A percentile compares a stretch with the other conserved stretches of the same genome.
phyloP scores from a whole-genome alignment of 2,329 filamentous ascomycete species.

The Rhynchosporium secalis region DNA sequence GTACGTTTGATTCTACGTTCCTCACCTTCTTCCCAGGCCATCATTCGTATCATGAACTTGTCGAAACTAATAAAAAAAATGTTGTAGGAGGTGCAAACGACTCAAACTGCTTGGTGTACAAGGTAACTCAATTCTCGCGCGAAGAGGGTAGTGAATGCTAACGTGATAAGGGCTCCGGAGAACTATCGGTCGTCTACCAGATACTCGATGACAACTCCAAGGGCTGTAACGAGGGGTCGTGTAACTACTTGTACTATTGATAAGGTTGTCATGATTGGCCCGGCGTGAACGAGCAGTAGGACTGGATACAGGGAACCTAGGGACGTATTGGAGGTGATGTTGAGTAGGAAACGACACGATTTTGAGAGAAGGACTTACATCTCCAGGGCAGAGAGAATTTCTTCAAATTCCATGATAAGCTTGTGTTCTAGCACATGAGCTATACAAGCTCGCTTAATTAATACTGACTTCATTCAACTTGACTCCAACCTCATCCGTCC shows the following conservation, averaged over 20 bases:
- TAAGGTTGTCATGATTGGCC: conserved; percentile 22
- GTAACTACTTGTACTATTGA: conserved; percentile 31
- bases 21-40: no score
- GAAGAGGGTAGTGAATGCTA: neutral
- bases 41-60: no score
- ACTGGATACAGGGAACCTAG: neutral
- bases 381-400: no score
- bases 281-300: conserved; percentile 1
- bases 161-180: conserved; percentile 34
- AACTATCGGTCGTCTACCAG: conserved; percentile 43
- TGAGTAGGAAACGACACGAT: no score
- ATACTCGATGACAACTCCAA: conserved; percentile 42
- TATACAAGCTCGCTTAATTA: no score
- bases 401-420: no score
- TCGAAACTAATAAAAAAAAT: neutral
- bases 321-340: no score
- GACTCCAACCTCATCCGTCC: neutral
- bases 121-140: conserved; percentile 24
- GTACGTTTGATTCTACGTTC: neutral
- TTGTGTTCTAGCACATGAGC: no score
- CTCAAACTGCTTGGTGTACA: conserved; percentile 29
- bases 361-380: no score
- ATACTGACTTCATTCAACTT: neutral
- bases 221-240: conserved; percentile 40
- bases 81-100: conserved; percentile 31